Evolutionary conservation across 345 rosid species (phyloP), one percentile per base, ranked within the genome.

Genomic region (Noccaea bulbosa): DNA sequence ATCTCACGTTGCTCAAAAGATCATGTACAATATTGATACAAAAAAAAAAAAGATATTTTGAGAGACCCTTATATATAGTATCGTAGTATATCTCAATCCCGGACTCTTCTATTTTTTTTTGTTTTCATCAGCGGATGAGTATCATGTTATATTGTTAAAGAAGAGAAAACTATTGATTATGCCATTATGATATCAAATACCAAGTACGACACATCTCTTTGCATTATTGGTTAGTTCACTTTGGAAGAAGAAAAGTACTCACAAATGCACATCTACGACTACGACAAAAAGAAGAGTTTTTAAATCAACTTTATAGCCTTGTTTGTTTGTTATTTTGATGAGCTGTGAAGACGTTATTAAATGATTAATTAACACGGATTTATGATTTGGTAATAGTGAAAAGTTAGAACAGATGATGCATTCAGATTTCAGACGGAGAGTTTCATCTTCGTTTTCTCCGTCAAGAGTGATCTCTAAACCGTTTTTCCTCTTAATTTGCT

Each of bases 221-320:
- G 17, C 48, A 62, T 62, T 53, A 62, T 63, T 71, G 76, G 63
- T 24, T 14, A 8, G 16, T 43, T 43, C 63, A 44, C 54, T 54
- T 43, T 54, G 38, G 10, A n/a, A 37, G 4, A 32, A 27, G 30
- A 30, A 47, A 44, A 15, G 58, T 37, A 48, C 37, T 34, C 69
- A 5, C 32, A 34, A 52, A 20, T 27, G 30, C 4, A 27, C 55
- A 35, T 53, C 30, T 27, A 39, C 34, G 55, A 62, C 62, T 20
- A 20, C 6, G 12, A 2, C 16, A 63, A 32, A 11, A 16, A 50
- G 5, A 0, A 0, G 34, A 3, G n/a, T n/a, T 0, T 3, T n/a
- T 8, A 12, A 70, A 62, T 10, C 1, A 52, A 71, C 69, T 12
- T 62, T 43, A 57, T 5, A 11, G 30, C 16, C 38, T 61, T 32